A percentile compares a stretch with the other conserved stretches of the same genome.
phyloP scores from a whole-genome alignment of 73 alveolate species.

The Tetrahymena borealis region DNA sequence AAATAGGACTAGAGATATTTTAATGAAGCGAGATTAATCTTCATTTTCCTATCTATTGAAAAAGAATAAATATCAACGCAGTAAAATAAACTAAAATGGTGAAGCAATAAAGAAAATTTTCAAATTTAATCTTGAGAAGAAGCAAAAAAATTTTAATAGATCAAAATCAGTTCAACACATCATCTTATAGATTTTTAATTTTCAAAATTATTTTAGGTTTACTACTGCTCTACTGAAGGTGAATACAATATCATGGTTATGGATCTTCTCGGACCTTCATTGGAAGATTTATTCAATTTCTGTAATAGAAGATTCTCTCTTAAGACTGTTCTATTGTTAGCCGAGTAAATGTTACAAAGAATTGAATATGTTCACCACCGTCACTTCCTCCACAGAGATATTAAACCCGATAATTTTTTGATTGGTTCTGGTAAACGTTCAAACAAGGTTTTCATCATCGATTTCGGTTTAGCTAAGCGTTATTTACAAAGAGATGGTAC shows the following conservation, averaged over 20 bases:
- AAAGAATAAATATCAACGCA: too few relatives aligned
- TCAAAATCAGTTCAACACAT: not conserved
- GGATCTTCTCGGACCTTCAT: constrained; percentile 77
- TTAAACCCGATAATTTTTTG: constrained; percentile 87
- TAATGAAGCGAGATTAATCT: too few relatives aligned
- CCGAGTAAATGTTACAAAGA: constrained; percentile 74
- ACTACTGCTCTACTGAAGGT: constrained; percentile 56
- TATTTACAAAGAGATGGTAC: constrained; percentile 82
- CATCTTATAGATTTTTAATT: not conserved
- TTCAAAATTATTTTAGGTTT: constrained; percentile 7
- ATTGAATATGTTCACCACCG: constrained; percentile 79
- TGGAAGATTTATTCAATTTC: constrained; percentile 65
- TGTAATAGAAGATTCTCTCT: constrained; percentile 65
- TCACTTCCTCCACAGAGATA: constrained; percentile 83
- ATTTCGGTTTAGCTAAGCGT: constrained; percentile 86
- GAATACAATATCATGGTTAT: constrained; percentile 77
- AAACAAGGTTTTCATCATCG: constrained; percentile 73
- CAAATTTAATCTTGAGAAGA: too few relatives aligned
- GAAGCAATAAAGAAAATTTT: too few relatives aligned
- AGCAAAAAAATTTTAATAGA: not conserved
- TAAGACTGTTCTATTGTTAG: constrained; percentile 72
- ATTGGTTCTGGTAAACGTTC: constrained; percentile 84
- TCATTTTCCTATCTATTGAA: too few relatives aligned
- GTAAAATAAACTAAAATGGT: too few relatives aligned
- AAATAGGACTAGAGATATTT: too few relatives aligned